Evolutionary conservation across 768 basidiomycete genomes (phyloP).

Genomic region (Panaeolus cyanescens): DNA sequence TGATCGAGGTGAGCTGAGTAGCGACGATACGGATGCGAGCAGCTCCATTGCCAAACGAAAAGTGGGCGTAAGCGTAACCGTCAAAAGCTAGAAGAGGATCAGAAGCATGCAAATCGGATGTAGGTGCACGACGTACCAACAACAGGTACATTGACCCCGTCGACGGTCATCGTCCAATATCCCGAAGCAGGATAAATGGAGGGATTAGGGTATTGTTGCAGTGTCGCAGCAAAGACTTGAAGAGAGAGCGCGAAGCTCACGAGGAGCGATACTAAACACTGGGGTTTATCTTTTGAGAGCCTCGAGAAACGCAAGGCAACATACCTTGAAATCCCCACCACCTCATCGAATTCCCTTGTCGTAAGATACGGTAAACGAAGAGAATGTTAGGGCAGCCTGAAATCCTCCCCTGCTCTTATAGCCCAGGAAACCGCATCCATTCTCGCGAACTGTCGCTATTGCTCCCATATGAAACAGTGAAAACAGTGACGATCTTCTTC

Average conservation of each 20-base stretch:
- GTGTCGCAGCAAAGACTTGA: background rate
- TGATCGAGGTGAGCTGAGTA: background rate
- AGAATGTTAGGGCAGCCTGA: background rate
- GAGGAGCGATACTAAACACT: background rate
- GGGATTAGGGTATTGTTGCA: background rate
- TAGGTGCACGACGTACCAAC: background rate
- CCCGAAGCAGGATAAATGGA: background rate
- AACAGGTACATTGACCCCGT: background rate
- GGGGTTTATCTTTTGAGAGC: background rate
- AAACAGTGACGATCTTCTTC: no score
- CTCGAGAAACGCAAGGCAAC: background rate
- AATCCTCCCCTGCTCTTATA: no score
- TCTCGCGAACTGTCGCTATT: no score
- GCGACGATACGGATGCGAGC: background rate
- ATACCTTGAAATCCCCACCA: background rate
- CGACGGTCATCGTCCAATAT: background rate
- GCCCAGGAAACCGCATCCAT: no score
- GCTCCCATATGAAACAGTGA: no score
- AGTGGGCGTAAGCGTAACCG: background rate
- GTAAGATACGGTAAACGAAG: background rate
- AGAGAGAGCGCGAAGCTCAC: background rate
- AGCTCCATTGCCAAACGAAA: background rate
- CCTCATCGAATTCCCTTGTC: background rate
- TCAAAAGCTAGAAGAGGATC: background rate
- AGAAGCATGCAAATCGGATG: background rate